These are phyloP conservation scores for Codiaeum variegatum DNA, from an alignment of 441 rosid species.

Conservation along the genomic window DNA sequence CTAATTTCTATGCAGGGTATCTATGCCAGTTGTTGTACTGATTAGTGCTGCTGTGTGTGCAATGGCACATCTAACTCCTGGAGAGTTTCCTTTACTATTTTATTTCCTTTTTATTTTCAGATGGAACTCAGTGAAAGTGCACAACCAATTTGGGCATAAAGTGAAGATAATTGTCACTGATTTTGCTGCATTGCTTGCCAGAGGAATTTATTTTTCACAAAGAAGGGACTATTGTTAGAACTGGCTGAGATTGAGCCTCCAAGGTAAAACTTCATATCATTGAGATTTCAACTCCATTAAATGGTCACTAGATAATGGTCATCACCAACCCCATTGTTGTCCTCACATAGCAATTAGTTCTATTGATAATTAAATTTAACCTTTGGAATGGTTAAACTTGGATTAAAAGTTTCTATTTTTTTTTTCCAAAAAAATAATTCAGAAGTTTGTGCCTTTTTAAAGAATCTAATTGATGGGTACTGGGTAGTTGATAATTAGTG, in stretches of 20 bases:
- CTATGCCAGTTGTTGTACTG: slow-evolving; percentile 69
- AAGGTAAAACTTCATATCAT: slow-evolving; percentile 41
- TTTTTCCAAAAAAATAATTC: neutral
- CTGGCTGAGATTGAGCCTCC: slow-evolving; percentile 48
- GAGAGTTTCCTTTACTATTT: slow-evolving; percentile 94
- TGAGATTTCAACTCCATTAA: too few species aligned
- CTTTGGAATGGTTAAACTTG: too few species aligned
- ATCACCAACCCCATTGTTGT: too few species aligned
- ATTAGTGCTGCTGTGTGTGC: slow-evolving; percentile 91
- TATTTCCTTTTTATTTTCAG: slow-evolving; percentile 32
- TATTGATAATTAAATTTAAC: too few species aligned
- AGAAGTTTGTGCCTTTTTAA: neutral
- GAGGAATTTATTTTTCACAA: slow-evolving; percentile 61
- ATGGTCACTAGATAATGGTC: too few species aligned
- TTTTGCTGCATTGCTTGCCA: slow-evolving; percentile 23
- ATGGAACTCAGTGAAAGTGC: slow-evolving; percentile 52
- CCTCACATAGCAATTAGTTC: too few species aligned
- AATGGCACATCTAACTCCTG: slow-evolving; percentile 80
- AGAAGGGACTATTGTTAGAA: slow-evolving; percentile 49
- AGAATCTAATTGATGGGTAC: neutral
- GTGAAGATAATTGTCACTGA: neutral
- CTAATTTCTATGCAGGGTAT: slow-evolving; percentile 48
- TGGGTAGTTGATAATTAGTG: neutral
- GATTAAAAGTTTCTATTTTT: neutral
- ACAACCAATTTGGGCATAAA: slow-evolving; percentile 50